A percentile compares a stretch with the other conserved stretches of the same genome.
Conservation (phyloP, 768 basidiomycete species). For the Chalciporus pseudorubinellus region DNA sequence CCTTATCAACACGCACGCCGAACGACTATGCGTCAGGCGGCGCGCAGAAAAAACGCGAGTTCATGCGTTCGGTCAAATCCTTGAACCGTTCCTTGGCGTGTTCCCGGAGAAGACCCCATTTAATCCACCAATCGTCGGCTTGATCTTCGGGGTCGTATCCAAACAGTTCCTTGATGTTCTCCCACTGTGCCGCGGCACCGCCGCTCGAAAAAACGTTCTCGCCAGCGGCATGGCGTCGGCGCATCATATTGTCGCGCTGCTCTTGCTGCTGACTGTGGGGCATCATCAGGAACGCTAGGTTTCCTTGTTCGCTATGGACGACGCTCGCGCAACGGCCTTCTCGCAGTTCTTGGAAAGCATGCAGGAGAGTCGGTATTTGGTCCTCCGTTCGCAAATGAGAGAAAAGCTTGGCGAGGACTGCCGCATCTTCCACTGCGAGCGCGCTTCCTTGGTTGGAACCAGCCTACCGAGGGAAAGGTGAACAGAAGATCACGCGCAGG, state of each 20-base stretch:
- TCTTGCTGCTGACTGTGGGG: conserved; percentile 44
- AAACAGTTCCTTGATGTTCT: conserved; percentile 48
- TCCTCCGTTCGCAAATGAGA: conserved; percentile 44
- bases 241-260: conserved; percentile 42
- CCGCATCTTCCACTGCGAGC: conserved; percentile 60
- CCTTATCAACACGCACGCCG: neutral
- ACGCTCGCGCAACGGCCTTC: conserved; percentile 49
- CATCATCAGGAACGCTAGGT: conserved; percentile 44
- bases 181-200: conserved; percentile 40
- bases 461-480: conserved; percentile 37
- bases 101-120: conserved; percentile 50
- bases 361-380: conserved; percentile 50
- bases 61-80: conserved; percentile 19
- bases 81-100: conserved; percentile 28
- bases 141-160: conserved; percentile 52
- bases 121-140: conserved; percentile 66
- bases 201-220: conserved; percentile 39
- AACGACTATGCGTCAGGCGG: neutral
- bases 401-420: conserved; percentile 58
- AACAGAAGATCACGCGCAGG: neutral
- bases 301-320: conserved; percentile 43
- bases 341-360: conserved; percentile 58
- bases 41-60: neutral
- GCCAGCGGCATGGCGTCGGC: conserved; percentile 43
- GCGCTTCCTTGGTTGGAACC: conserved; percentile 50